phyloP scores from a whole-genome alignment of 1,284 basidiomycete species.

The Cryptococcus sp. region DNA sequence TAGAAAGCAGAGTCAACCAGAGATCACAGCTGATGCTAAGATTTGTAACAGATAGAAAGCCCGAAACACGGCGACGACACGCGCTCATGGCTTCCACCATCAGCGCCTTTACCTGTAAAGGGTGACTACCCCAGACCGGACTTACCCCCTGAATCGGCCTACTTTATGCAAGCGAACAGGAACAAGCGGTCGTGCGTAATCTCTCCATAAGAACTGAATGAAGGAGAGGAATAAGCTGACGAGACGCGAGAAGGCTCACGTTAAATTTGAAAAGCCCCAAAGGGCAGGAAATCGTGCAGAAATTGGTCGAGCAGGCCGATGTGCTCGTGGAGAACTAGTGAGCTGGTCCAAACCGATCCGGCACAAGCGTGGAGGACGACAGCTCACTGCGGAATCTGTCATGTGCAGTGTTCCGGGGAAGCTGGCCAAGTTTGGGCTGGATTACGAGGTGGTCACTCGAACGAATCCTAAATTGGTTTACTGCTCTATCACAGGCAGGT shows the following conservation, averaged over 20 bases:
- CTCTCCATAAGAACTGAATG: not conserved
- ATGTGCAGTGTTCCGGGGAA: constrained; percentile 60
- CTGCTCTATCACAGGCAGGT: constrained; percentile 79
- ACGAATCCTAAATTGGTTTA: constrained; percentile 85
- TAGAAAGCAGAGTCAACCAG: no score
- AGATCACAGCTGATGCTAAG: no score
- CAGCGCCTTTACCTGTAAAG: constrained; percentile 60
- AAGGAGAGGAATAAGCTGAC: not conserved
- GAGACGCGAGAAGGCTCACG: constrained; percentile 59
- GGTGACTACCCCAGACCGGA: constrained; percentile 57
- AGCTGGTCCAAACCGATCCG: no score
- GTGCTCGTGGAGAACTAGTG: constrained; percentile 84
- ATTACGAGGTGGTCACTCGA: constrained; percentile 76
- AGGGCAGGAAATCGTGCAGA: constrained; percentile 74
- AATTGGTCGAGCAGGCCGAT: constrained; percentile 74
- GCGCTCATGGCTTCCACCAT: constrained; percentile 77
- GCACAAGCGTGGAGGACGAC: no score
- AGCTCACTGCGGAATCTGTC: no score
- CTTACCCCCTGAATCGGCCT: constrained; percentile 86
- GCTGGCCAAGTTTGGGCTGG: constrained; percentile 77
- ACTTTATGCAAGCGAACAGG: constrained; percentile 85
- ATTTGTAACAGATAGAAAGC: constrained; percentile 65
- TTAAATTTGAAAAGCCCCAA: constrained; percentile 72
- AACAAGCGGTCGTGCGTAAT: constrained; percentile 71
- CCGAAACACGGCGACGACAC: constrained; percentile 85